phyloP scores from a whole-genome alignment of 1,284 basidiomycete species.

The Apiotrichum sp. region DNA sequence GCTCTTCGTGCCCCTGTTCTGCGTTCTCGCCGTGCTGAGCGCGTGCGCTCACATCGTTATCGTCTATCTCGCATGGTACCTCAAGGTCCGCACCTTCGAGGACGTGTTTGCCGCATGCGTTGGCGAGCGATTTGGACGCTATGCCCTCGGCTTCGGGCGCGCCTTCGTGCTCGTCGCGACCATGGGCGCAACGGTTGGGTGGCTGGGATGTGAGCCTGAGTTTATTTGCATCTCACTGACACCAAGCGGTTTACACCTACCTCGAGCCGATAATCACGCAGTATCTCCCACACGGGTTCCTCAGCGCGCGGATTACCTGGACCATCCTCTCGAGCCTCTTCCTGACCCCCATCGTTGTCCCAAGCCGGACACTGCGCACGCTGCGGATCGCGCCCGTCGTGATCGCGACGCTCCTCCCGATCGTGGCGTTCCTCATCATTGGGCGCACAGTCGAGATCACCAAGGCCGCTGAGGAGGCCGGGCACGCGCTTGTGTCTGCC shows the following conservation, averaged over 20 bases:
- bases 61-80: conserved; percentile 47
- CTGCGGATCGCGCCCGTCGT: conserved; percentile 24
- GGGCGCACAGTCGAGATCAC: conserved; percentile 44
- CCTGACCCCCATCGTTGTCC: conserved; percentile 37
- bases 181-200: conserved; percentile 35
- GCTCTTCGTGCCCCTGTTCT: conserved; percentile 43
- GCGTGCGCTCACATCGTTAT: conserved; percentile 46
- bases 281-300: conserved; percentile 26
- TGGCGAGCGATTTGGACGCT: conserved; percentile 31
- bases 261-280: conserved; percentile 32
- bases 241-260: conserved; percentile 34
- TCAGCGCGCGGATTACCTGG: conserved; percentile 34
- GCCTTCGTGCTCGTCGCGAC: conserved; percentile 32
- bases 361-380: conserved; percentile 29
- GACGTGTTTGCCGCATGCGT: conserved; percentile 40
- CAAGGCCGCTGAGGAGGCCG: conserved; percentile 26
- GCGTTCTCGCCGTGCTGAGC: conserved; percentile 34
- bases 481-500: background rate
- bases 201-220: conserved; percentile 36
- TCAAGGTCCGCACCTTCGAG: conserved; percentile 44
- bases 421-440: conserved; percentile 44
- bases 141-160: conserved; percentile 36
- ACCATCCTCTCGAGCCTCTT: conserved; percentile 31
- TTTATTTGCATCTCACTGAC: background rate
- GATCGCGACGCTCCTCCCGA: conserved; percentile 36